Evolutionary conservation across 2,329 filamentous ascomycete species (phyloP), one percentile per base, ranked within the genome.

Genomic region (Xylariaceae sp.): DNA sequence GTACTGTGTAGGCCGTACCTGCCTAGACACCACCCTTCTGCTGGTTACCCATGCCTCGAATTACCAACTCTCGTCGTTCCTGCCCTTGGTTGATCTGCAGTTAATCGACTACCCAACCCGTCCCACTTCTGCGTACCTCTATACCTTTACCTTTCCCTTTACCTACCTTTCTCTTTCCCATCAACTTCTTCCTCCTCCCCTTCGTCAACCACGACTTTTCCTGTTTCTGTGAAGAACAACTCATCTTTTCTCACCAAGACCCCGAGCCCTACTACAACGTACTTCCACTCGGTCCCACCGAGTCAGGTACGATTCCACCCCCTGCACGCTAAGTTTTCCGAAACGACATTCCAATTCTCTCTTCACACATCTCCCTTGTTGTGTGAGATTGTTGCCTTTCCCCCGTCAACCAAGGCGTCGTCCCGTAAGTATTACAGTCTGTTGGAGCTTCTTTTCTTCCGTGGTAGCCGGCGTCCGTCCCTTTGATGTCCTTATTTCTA

Each of bases 41-140:
- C 61, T 58, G 59, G 62, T 58, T 62, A 57, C 55, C 62, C 55
- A 57, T 56, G 59, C 57, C 59, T 59, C 56, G 57, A 64, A 60
- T 64, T 62, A 57, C 59, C 57, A 62, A 64, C 57, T 64, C 53
- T 58, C 51, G 44, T 51, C 59, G 45, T 52, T 54, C 59, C 39
- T 49, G 54, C 55, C 57, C 57, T 61, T 57, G 56, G 57, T 61
- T 57, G 56, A 60, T 59, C 57, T 60, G 45, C 62, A 64, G 55
- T 62, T 60, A 61, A 60, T 64, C 62, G 56, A 56, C 60, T 62
- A 59, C 60, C 62, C 55, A 62, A 60, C 60, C 55, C 47, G 60
- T 59, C 61, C 61, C 61, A 63, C 55, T 55, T 50, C 57, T 56
- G 55, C 57, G 50, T 58, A 53, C 53, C 23, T 30, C 23, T 30